Base-by-base conservation (phyloP, 108 stramenopile genomes). In the Licmophora abbreviata region DNA sequence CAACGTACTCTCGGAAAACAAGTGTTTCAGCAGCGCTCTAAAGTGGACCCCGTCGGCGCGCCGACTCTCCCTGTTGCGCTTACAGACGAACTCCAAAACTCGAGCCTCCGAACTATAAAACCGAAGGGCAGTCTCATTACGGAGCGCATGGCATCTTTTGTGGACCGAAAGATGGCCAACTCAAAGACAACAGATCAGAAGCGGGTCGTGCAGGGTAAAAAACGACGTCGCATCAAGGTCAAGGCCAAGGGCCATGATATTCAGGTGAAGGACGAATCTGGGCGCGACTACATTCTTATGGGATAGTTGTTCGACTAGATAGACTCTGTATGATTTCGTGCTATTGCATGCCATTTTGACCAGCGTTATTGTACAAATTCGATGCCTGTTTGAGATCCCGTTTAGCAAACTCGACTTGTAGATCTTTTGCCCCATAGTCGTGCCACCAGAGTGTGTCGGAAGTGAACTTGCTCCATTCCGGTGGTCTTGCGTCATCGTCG, bases 71-170 rank as follows among this genome's bases (percentile, higher is more conserved):
- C 89, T 0, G 85, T 91, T 12, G 85, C 89, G 22, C 61, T 91
- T 51, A 67, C 77, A 14, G 62, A 66, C 31, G 88, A 90, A 56
- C 33, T 85, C 21, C 48, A 54, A 12, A 76, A 70, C 23, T 61
- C 69, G n/a, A 56, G 65, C 28, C 61, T 91, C 36, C 73, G 89
- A 24, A 73, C 76, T 5, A 69, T 91, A 15, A 66, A 64, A 18
- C 89, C 89, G 17, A 91, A 91, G 76, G 89, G 89, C 41, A 73
- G 64, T 22, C 44, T 91, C 30, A 48, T 87, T 8, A 79, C 79
- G 14, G 89, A 91, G 48, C 75, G 89, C 11, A 61, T 87, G 62
- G 77, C 73, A 46, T 83, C 81, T 61, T 73, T 85, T 56, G 63
- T 58, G 4, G 80, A 79, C 30, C 75, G 89, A 22, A 81, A 77